Base-by-base conservation (phyloP, 1,284 basidiomycete genomes). In the Naganishia sp. region DNA sequence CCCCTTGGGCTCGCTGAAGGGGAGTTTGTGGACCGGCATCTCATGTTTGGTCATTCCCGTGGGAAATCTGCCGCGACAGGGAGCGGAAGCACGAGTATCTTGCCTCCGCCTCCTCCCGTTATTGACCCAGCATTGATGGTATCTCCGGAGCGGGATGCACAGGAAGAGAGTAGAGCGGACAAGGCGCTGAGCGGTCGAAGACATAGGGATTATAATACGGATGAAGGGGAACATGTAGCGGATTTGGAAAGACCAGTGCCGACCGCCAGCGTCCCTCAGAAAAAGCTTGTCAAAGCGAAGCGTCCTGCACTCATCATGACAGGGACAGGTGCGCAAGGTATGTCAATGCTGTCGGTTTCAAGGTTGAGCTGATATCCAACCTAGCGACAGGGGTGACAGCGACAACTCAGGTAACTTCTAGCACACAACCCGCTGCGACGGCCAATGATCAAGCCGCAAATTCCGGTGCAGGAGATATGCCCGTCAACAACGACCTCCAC, bases 201-300 rank as follows among this genome's bases (percentile, higher is more conserved):
- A n/a, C 47, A 61, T 25, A 42, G 58, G 58, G 42, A 51, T 51
- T 61, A 61, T 23, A n/a, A 61, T 51, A 42, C 58, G 15, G 58
- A 61, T 15, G 58, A 61, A 13, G 56, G 28, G 6, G 47, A 49
- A 39, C 47, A 61, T 41, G 10, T 21, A 21, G 52, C 17, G 5
- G 31, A 39, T 6, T 4, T 13, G 17, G 18, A 32, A 21, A 6
- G n/a, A 13, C 18, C 10, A 21, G 18, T 35, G 52, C 52, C 35
- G 49, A 21, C 49, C 2, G 45, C 23, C 3, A 52, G 31, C 1
- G 13, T 2, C 13, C 50, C 4, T 23, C 31, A 9, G 13, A 52
- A 32, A 31, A 35, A 31, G 31, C 31, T 39, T 6, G n/a, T 32
- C 13, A 54, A 31, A 17, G 15, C 28, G 17, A 17, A 21, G 32